These are phyloP conservation scores for Diaporthe sp. DNA, from an alignment of 2,329 filamentous ascomycete species.

Conservation along the genomic window DNA sequence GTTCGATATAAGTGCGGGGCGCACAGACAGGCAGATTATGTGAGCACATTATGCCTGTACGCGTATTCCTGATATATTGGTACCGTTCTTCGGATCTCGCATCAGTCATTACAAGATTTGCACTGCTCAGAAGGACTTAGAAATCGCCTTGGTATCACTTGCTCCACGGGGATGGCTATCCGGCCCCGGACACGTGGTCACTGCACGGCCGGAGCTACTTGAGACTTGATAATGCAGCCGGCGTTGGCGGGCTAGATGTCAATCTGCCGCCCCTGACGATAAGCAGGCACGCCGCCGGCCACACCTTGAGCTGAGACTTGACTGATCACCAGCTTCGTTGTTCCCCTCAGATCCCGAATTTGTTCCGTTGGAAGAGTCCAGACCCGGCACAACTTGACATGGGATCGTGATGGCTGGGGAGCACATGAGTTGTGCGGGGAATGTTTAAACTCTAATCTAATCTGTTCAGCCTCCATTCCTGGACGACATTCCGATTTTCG, in stretches of 20 bases:
- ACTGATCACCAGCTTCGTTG: not conserved
- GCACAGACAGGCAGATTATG: not conserved
- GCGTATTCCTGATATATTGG: not conserved
- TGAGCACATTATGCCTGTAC: not conserved
- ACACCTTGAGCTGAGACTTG: not conserved
- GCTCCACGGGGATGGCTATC: not conserved
- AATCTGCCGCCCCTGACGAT: not conserved
- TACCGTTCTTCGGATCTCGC: not conserved
- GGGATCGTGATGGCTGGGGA: not conserved
- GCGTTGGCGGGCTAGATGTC: not conserved
- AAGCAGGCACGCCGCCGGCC: not conserved
- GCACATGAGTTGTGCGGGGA: not conserved
- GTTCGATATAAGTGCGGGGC: not conserved
- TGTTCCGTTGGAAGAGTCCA: not conserved
- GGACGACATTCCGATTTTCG: constrained; percentile 6
- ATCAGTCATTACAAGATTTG: no score
- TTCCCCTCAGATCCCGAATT: constrained; percentile 2
- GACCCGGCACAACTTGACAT: not conserved
- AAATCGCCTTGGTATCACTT: not conserved
- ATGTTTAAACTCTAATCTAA: not conserved
- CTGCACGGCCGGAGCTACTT: not conserved
- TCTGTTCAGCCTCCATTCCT: not conserved
- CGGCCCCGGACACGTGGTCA: not conserved
- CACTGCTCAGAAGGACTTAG: not conserved
- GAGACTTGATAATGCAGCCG: not conserved